Evolutionary conservation across 2,329 filamentous ascomycete species (phyloP), one percentile per base, ranked within the genome.

Genomic region (Aureobasidium sp.): DNA sequence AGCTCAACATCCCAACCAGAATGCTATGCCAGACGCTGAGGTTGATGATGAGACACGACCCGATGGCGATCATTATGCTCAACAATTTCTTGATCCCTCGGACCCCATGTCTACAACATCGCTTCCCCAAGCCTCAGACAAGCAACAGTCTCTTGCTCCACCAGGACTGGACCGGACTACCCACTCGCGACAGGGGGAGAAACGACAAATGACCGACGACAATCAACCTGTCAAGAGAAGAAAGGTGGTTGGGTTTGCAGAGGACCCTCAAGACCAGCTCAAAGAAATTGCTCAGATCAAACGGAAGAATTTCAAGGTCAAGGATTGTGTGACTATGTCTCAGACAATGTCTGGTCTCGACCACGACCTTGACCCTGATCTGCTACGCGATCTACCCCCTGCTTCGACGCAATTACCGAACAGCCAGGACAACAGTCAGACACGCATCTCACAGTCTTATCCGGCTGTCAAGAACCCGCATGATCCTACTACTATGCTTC

Each of bases 391-490:
- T 19, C 59, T 59, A 60, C 61, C 41, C 62, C 63, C 44, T 40
- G 59, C 47, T 58, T 62, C 52, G 40, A 62, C 62, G 7, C 61
- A 63, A 35, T 58, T 57, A 27, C 60, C 62, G 57, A 39, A 51
- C 25, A 55, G 49, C 6, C 50, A 55, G 25, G 39, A 47, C 5
- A 10, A 16, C 8, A 35, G n/a, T 3, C 25, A 40, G 25, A 39
- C 35, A 32, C 58, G 45, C 25, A 25, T 40, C 8, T 42, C 56
- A 27, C 71, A 89, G 22, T 77, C 76, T 24, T 94, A 89, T 62
- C 79, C 85, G 1, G 79, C 90, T 11, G 86, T 91, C 19, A 94
- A 95, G 68, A 81, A 91, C 60, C 79, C 84, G 1, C 77, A 82
- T 60, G 81, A 88, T 60, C 77, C 80, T 4, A 75, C 74, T 55